Percentiles rank a stretch among this genome's conserved stretches.
phyloP scores from a whole-genome alignment of 352 stramenopile species.

The Phytopythium delawarense region DNA sequence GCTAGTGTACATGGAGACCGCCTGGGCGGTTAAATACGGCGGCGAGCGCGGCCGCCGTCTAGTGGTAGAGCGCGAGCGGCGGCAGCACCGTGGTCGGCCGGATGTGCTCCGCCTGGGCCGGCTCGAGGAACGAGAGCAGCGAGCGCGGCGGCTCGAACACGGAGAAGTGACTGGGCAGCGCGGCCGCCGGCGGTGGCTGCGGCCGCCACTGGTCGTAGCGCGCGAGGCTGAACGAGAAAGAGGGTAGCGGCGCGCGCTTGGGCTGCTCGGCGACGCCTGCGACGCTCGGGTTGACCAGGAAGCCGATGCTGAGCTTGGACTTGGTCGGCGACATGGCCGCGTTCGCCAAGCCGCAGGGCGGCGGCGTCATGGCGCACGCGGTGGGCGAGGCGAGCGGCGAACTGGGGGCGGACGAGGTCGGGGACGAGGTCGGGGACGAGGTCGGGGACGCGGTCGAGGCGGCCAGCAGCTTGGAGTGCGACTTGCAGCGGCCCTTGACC shows the following conservation, averaged over 20 bases:
- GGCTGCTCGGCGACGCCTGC: constrained; percentile 11
- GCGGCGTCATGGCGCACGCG: constrained; percentile 21
- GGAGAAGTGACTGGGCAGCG: constrained; percentile 7
- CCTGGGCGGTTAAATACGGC: constrained; percentile 2
- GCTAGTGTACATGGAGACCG: not conserved
- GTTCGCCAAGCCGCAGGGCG: constrained; percentile 12
- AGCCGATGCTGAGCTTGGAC: constrained; percentile 55
- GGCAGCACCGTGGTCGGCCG: constrained; percentile 11
- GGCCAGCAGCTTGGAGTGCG: constrained; percentile 69
- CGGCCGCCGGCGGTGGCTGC: constrained; percentile 7
- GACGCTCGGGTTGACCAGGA: constrained; percentile 38
- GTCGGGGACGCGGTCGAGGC: no score
- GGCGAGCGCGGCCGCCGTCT: constrained; percentile 3
- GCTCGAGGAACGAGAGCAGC: constrained; percentile 34
- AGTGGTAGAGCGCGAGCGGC: constrained; percentile 30
- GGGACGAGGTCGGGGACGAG: not conserved
- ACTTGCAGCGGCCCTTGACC: constrained; percentile 84
- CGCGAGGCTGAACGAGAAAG: constrained; percentile 9
- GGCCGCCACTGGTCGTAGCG: constrained; percentile 14
- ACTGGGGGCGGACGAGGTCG: constrained; percentile 11
- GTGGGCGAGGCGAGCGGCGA: constrained; percentile 15
- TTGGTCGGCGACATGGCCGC: constrained; percentile 24
- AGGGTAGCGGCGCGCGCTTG: constrained; percentile 6
- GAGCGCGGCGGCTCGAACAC: constrained; percentile 13
- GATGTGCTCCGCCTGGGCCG: constrained; percentile 11